Conservation (phyloP, 2,329 filamentous ascomycete genomes). For the Keithomyces neogunnii region DNA sequence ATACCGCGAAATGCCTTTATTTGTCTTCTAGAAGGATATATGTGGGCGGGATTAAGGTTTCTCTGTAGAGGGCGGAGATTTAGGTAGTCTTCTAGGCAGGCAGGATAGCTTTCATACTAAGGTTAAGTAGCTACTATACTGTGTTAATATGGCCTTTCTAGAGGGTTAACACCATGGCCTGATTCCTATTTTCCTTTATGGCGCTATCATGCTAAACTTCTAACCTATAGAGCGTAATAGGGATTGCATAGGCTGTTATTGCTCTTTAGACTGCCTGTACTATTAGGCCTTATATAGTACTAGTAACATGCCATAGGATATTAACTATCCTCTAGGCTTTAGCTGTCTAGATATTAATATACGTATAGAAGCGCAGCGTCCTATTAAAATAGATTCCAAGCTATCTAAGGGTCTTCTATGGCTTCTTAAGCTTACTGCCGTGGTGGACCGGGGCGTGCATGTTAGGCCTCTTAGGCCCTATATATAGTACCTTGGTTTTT, state of each 20-base stretch:
- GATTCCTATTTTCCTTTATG: too few species aligned
- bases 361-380: slow-evolving; percentile 8
- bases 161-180: too few species aligned
- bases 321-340: slow-evolving; percentile 8
- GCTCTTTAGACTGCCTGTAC: background rate
- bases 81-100: background rate
- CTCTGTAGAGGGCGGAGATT: background rate
- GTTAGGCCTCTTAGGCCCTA: slow-evolving; percentile 5
- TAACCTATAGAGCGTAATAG: background rate
- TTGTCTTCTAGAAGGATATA: background rate
- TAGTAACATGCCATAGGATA: slow-evolving; percentile 3
- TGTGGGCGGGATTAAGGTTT: background rate
- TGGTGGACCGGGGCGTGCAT: background rate
- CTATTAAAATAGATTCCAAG: slow-evolving; percentile 14
- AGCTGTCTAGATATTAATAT: slow-evolving; percentile 10
- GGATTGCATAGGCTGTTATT: background rate
- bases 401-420: slow-evolving; percentile 10
- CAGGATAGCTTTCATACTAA: background rate
- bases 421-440: background rate
- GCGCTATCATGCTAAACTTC: too few species aligned
- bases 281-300: background rate
- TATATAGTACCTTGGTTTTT: slow-evolving; percentile 16
- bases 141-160: too few species aligned
- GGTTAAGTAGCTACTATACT: too few species aligned
- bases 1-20: background rate